Percentiles rank a stretch among this genome's conserved stretches.
Conservation (phyloP, 2,329 filamentous ascomycete genomes). For the Verticillium tricorpus region DNA sequence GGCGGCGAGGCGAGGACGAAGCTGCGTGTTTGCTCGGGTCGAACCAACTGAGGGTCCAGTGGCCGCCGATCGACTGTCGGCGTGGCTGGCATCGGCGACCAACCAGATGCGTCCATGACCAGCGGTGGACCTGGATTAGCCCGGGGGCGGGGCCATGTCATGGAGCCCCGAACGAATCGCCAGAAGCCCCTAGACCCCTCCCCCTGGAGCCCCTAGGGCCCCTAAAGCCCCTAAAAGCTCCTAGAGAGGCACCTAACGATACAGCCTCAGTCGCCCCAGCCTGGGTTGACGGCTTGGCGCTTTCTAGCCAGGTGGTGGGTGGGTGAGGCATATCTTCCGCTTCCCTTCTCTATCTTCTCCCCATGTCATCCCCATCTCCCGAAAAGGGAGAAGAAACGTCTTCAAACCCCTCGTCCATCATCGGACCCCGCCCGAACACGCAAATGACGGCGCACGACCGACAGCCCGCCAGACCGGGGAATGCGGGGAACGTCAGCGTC, state of each 20-base stretch:
- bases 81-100: neutral
- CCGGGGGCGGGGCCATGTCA: neutral
- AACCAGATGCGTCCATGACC: neutral
- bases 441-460: neutral
- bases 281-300: neutral
- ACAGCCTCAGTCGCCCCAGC: neutral
- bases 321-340: neutral
- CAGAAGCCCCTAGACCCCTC: neutral
- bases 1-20: neutral
- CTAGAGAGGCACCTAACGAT: neutral
- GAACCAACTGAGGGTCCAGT: neutral
- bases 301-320: no score
- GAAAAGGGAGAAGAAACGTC: neutral
- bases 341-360: no score
- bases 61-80: neutral
- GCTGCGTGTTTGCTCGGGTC: neutral
- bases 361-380: no score
- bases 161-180: neutral
- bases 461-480: neutral
- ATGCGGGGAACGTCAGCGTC: neutral
- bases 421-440: neutral
- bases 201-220: no score
- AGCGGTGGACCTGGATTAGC: neutral
- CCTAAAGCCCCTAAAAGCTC: no score
- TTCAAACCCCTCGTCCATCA: neutral